Percentiles rank a stretch among this genome's conserved stretches.
These are phyloP conservation scores for Dalechampia spathulata DNA, from an alignment of 441 rosid species.

Conservation along the genomic window DNA sequence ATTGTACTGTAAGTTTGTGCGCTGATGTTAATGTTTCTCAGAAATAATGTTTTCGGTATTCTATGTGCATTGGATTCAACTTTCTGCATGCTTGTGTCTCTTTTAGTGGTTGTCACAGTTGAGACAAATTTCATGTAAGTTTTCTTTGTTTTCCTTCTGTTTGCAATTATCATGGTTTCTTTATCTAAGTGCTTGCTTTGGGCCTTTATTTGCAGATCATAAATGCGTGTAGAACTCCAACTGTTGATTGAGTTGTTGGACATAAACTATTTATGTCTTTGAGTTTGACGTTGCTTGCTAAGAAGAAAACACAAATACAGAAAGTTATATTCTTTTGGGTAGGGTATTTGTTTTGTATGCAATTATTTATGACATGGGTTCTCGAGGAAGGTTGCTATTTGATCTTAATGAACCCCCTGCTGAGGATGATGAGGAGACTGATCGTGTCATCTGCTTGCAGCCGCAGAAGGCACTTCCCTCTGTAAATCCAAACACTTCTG, in stretches of 20 bases:
- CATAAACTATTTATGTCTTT: constrained; percentile 14
- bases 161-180: background rate
- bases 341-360: constrained; percentile 50
- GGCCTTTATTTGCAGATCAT: constrained; percentile 17
- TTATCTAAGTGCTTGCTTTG: background rate
- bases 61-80: no score
- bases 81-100: no score
- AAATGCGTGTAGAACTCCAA: constrained; percentile 11
- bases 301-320: constrained; percentile 20
- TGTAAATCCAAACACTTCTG: constrained; percentile 35
- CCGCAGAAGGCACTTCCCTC: constrained; percentile 57
- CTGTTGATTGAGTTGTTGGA: constrained; percentile 9
- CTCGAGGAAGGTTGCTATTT: constrained; percentile 73
- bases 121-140: no score
- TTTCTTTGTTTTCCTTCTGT: no score
- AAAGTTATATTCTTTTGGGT: constrained; percentile 17
- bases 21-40: no score
- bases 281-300: constrained; percentile 21
- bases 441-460: constrained; percentile 33
- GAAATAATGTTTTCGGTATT: no score
- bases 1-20: no score
- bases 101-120: no score
- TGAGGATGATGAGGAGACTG: constrained; percentile 57
- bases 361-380: constrained; percentile 77
- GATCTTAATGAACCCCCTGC: constrained; percentile 97